phyloP scores from a whole-genome alignment of 176 grass and related monocot genomes.

The Paspalum notatum region DNA sequence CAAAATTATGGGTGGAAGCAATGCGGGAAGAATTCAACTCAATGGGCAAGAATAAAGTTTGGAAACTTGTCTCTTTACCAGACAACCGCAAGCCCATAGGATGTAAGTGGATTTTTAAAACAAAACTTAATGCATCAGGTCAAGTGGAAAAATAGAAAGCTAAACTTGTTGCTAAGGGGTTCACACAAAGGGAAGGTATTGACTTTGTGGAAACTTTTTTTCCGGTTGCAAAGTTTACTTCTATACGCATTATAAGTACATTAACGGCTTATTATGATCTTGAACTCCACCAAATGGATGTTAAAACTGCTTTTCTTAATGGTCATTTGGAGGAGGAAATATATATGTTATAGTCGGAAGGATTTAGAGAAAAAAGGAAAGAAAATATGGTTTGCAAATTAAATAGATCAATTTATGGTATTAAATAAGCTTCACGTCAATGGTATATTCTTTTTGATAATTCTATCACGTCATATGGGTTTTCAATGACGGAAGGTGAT shows the following conservation, averaged over 20 bases:
- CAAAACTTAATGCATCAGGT: neutral
- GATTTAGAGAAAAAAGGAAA: neutral
- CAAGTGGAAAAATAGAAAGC: neutral
- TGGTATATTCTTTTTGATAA: constrained; percentile 6
- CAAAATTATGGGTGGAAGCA: neutral
- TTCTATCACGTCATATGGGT: neutral
- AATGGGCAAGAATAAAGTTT: neutral
- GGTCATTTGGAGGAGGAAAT: neutral
- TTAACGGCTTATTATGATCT: neutral
- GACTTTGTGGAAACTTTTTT: neutral
- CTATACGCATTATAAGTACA: neutral
- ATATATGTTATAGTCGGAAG: neutral
- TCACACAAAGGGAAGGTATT: neutral
- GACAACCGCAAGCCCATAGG: neutral
- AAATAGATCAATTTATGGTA: too few relatives aligned
- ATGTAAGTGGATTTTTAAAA: neutral
- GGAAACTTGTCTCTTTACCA: neutral
- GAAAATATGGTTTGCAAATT: neutral
- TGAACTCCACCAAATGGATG: neutral
- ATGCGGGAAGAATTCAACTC: constrained; percentile 8
- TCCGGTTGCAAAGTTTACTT: neutral
- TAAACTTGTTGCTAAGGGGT: neutral
- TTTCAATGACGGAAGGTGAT: constrained; percentile 1
- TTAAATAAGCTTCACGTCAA: neutral
- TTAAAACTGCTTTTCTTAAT: neutral